These are phyloP conservation scores for Xylaria sp. DNA, from an alignment of 2,329 filamentous ascomycete genomes.

Conservation along the genomic window DNA sequence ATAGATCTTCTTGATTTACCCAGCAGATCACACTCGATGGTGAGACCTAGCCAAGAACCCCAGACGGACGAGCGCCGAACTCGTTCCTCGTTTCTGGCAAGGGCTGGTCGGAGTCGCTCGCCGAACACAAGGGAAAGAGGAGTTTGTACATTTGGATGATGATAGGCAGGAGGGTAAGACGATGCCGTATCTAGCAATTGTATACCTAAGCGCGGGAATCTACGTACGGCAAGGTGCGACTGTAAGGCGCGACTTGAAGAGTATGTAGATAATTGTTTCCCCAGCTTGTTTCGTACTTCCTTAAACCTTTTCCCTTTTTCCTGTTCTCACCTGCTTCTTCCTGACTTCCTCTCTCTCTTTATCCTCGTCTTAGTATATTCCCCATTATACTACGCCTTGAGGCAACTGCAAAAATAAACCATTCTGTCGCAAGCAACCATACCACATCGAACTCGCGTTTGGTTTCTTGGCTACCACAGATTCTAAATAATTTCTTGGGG, in stretches of 20 bases:
- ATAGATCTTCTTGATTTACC: constrained; percentile 17
- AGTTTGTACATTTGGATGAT: neutral
- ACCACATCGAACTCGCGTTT: constrained; percentile 7
- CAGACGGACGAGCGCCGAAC: neutral
- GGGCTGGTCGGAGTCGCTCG: constrained; percentile 18
- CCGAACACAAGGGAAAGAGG: neutral
- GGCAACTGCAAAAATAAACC: constrained; percentile 7
- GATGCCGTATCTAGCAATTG: neutral
- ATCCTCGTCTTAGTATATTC: constrained; percentile 7
- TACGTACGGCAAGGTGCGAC: neutral
- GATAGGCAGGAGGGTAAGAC: neutral
- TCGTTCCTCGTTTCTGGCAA: neutral
- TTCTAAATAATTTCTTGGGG: constrained; percentile 21
- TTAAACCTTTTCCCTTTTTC: neutral
- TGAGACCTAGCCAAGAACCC: constrained; percentile 23
- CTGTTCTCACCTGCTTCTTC: constrained; percentile 12
- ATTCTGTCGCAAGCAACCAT: constrained; percentile 3
- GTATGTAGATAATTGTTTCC: constrained; percentile 1
- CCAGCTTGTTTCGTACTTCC: constrained; percentile 15
- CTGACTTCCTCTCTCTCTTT: neutral
- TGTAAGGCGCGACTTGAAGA: neutral
- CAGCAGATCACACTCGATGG: constrained; percentile 11
- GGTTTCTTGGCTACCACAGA: constrained; percentile 19
- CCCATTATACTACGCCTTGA: neutral
- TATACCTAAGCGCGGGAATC: neutral